phyloP scores from a whole-genome alignment of 2,329 filamentous ascomycete species.

The Neonectria neomacrospora region DNA sequence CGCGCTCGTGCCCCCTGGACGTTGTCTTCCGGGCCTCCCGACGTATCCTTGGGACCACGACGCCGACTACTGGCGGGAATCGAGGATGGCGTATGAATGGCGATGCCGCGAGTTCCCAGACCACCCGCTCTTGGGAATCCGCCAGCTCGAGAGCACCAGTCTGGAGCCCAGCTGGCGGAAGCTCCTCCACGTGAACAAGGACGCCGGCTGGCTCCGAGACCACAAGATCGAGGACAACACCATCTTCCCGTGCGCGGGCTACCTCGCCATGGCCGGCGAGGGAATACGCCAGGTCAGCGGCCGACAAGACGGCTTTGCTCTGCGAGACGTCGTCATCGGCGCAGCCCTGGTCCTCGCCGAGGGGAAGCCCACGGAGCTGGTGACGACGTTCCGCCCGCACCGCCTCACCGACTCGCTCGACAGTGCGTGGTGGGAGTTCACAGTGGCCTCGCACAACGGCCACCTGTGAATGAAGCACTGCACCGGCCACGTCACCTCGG shows the following conservation, averaged over 20 bases:
- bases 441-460: slow-evolving; percentile 40
- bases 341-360: too few species aligned
- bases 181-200: slow-evolving; percentile 29
- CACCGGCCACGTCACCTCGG: slow-evolving; percentile 16
- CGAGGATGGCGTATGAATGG: slow-evolving; percentile 23
- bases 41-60: slow-evolving; percentile 45
- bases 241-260: slow-evolving; percentile 54
- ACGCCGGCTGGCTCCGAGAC: slow-evolving; percentile 56
- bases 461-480: slow-evolving; percentile 41
- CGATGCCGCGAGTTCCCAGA: slow-evolving; percentile 20
- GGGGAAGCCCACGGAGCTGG: slow-evolving; percentile 39
- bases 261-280: slow-evolving; percentile 48
- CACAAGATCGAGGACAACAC: slow-evolving; percentile 56
- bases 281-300: neutral
- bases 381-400: slow-evolving; percentile 45
- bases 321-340: slow-evolving; percentile 13
- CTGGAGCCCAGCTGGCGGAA: slow-evolving; percentile 40
- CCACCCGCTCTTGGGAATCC: slow-evolving; percentile 37
- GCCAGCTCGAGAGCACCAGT: slow-evolving; percentile 29
- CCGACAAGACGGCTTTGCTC: neutral
- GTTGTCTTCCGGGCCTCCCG: slow-evolving; percentile 46
- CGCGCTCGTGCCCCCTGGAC: slow-evolving; percentile 7
- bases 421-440: slow-evolving; percentile 48
- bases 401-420: slow-evolving; percentile 40
- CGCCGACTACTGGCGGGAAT: slow-evolving; percentile 19